Conservation (phyloP, 176 grass and related monocot species). For the Bothriochloa decipiens region DNA sequence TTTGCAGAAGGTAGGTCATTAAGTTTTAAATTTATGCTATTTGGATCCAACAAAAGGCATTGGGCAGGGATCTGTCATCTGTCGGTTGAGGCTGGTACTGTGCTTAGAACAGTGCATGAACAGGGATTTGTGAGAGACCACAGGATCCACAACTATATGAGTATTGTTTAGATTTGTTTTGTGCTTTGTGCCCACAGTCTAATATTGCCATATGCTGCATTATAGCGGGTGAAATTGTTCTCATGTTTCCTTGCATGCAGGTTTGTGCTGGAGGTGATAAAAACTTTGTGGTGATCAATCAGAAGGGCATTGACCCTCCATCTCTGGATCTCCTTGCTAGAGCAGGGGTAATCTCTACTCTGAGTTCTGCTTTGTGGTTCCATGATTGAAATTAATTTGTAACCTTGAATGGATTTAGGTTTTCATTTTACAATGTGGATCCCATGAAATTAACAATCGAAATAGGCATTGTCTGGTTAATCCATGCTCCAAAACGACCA, state of each 20-base stretch:
- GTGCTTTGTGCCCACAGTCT: background rate
- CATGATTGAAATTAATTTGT: background rate
- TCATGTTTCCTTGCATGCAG: conserved; percentile 49
- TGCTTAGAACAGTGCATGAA: too few species aligned
- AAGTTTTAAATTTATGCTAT: too few species aligned
- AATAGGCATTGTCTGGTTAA: background rate
- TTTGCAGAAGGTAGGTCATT: too few species aligned
- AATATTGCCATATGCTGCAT: background rate
- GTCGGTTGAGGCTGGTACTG: too few species aligned
- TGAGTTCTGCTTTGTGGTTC: background rate
- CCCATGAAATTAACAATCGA: background rate
- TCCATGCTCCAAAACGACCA: background rate
- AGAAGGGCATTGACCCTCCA: conserved; percentile 98
- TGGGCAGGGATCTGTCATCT: too few species aligned
- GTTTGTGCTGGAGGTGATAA: conserved; percentile 78
- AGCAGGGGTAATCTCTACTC: conserved; percentile 73
- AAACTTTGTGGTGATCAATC: conserved; percentile 96
- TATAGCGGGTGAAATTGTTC: background rate
- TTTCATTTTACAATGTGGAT: background rate
- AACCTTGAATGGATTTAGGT: background rate
- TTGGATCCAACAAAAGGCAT: too few species aligned
- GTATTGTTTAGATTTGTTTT: background rate
- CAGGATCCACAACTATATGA: too few species aligned
- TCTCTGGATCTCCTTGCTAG: conserved; percentile 93
- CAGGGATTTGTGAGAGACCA: too few species aligned